A percentile compares a stretch with the other conserved stretches of the same genome.
Conservation (phyloP, 2,329 filamentous ascomycete species). For the Cladosporium sp. region DNA sequence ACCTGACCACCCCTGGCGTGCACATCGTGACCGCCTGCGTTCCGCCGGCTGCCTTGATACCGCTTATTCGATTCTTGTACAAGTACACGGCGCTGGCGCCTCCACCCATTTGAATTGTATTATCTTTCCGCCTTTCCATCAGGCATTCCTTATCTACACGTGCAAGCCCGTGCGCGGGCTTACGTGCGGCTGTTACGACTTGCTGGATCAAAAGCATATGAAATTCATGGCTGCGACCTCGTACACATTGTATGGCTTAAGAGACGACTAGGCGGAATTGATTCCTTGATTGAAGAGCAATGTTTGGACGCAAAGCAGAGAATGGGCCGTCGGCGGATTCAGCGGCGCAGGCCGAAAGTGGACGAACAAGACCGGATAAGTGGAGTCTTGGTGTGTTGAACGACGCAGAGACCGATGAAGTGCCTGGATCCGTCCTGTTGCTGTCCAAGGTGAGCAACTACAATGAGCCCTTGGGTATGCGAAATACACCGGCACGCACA, state of each 20-base stretch:
- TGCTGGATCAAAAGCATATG: neutral
- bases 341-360: neutral
- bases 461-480: slow-evolving; percentile 57
- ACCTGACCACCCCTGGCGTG: slow-evolving; percentile 5
- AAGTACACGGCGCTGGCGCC: slow-evolving; percentile 7
- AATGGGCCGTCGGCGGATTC: neutral
- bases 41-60: neutral
- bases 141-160: no score
- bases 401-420: slow-evolving; percentile 73
- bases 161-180: slow-evolving; percentile 1
- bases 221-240: neutral
- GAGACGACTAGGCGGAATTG: neutral
- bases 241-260: neutral
- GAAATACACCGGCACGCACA: slow-evolving; percentile 55
- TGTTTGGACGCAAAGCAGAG: slow-evolving; percentile 1
- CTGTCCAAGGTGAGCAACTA: slow-evolving; percentile 50
- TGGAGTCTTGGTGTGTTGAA: slow-evolving; percentile 75
- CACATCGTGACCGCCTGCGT: slow-evolving; percentile 6
- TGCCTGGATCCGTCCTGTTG: slow-evolving; percentile 63
- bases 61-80: neutral
- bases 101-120: neutral
- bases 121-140: neutral
- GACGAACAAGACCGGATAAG: slow-evolving; percentile 26
- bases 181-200: neutral
- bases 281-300: neutral